Base-by-base conservation (phyloP, 2,329 filamentous ascomycete genomes). In the Leptographium radiaticola region DNA sequence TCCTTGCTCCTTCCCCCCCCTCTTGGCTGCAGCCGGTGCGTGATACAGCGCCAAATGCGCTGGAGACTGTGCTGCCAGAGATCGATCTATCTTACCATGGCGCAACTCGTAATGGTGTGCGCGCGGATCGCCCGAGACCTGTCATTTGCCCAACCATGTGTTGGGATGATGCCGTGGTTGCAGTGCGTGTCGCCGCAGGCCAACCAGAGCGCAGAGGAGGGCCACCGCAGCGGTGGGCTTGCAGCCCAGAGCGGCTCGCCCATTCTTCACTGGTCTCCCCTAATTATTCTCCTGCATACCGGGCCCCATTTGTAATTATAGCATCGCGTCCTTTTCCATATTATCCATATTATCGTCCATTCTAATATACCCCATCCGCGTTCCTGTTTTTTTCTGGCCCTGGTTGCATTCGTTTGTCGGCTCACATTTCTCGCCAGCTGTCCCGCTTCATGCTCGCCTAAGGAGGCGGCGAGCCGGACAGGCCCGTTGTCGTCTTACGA, bases 101-200 rank as follows among this genome's bases (percentile, higher is more conserved):
- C 25, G 25, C 25, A 25, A 25, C 25, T 25, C 5, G 5, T 25
- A 25, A 25, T 45, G 25, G 20, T 20, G 18, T n/a, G 18, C 34
- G 25, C 25, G 38, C 48, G 48, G 36, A 50, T 50, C 48, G 38
- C 12, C 48, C 15, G 48, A 50, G 25, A 50, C 48, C 48, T 50
- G 48, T 50, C 48, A 50, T 50, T 50, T 50, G 47, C 34, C 47
- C 46, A 48, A n/a, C 31, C 43, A 34, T 31, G n/a, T 34, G 13
- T 13, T 48, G n/a, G 31, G 46, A 18, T 34, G 30, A 48, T 18
- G 25, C 20, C 9, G 16, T 2, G 15, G 15, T 30, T 6, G 11
- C 11, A 12, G 6, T 10, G 43, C 16, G 30, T 30, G 16, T 30
- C 45, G 45, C 45, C 12, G 31, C n/a, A 48, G 36, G 30, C 46